Conservation (phyloP, 2,329 filamentous ascomycete genomes). For the Didymella arachidicola region DNA sequence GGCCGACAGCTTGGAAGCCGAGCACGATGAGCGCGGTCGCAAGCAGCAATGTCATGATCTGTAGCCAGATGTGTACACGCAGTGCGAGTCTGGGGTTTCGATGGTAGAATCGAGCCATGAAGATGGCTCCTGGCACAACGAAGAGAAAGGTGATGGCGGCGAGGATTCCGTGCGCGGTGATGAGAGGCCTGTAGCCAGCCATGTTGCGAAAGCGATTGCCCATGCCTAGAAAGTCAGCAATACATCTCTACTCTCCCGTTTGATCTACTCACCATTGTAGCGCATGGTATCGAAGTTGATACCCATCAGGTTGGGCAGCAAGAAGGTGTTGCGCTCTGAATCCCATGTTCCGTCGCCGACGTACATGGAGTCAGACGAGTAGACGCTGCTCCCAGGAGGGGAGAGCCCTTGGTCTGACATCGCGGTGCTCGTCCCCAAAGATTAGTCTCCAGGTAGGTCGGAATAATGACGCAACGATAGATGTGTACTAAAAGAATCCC, state of each 20-base stretch:
- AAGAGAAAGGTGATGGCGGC: slow-evolving; percentile 77
- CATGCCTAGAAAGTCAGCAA: slow-evolving; percentile 68
- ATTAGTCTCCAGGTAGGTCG: background rate
- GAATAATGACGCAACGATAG: slow-evolving; percentile 19
- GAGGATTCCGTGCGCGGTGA: slow-evolving; percentile 75
- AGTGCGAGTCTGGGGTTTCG: slow-evolving; percentile 68
- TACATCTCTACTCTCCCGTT: background rate
- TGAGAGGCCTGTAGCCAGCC: slow-evolving; percentile 72
- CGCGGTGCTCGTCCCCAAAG: slow-evolving; percentile 11
- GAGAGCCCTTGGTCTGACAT: slow-evolving; percentile 60
- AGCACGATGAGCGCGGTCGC: slow-evolving; percentile 76
- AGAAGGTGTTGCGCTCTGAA: slow-evolving; percentile 75
- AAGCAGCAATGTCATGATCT: slow-evolving; percentile 72
- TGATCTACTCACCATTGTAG: slow-evolving; percentile 72
- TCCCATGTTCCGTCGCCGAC: slow-evolving; percentile 89
- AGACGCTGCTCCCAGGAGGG: slow-evolving; percentile 74
- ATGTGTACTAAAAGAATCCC: slow-evolving; percentile 20
- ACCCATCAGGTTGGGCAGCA: slow-evolving; percentile 78
- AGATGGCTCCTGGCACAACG: slow-evolving; percentile 75
- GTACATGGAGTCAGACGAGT: slow-evolving; percentile 75
- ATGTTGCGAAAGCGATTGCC: slow-evolving; percentile 77
- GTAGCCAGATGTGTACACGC: slow-evolving; percentile 75
- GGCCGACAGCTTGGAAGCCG: slow-evolving; percentile 81
- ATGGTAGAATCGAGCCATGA: slow-evolving; percentile 75
- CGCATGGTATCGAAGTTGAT: slow-evolving; percentile 82